Evolutionary conservation across 2,329 filamentous ascomycete species (phyloP).

Genomic region (Blumeria graminis): DNA sequence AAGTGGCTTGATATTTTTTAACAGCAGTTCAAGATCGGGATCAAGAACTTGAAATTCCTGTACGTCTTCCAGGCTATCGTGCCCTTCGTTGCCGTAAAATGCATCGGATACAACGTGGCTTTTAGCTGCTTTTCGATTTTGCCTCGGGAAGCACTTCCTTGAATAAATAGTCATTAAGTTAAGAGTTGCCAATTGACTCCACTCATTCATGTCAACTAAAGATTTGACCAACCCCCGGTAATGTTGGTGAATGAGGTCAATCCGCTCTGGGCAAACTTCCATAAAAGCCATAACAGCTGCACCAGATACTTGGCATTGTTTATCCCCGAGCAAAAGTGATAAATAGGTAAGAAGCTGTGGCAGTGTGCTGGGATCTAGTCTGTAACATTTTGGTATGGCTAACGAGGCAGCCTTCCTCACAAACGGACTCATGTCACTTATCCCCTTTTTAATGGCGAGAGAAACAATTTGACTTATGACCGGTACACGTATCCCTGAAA

Average conservation of each 20-base stretch:
- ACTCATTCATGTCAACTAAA: constrained; percentile 97
- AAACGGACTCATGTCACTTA: constrained; percentile 79
- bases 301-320: constrained; percentile 89
- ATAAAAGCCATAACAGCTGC: constrained; percentile 76
- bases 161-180: constrained; percentile 66
- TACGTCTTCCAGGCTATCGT: constrained; percentile 18
- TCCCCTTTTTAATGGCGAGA: constrained; percentile 81
- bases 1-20: constrained; percentile 60
- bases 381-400: constrained; percentile 88
- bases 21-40: constrained; percentile 57
- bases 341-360: constrained; percentile 73
- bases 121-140: constrained; percentile 34
- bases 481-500: constrained; percentile 91
- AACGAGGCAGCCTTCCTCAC: constrained; percentile 83
- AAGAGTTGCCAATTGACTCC: constrained; percentile 73
- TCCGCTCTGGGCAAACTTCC: constrained; percentile 65
- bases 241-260: constrained; percentile 77
- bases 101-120: constrained; percentile 27
- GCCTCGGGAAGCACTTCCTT: constrained; percentile 62
- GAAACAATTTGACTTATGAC: constrained; percentile 97
- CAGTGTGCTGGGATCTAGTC: constrained; percentile 62
- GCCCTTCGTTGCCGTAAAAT: constrained; percentile 55
- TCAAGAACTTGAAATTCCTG: constrained; percentile 36
- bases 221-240: constrained; percentile 72
- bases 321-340: constrained; percentile 56